Percentiles rank a stretch among this genome's conserved stretches.
Conservation (phyloP, 305 asterid species). For the Stenogyne calaminthoides region DNA sequence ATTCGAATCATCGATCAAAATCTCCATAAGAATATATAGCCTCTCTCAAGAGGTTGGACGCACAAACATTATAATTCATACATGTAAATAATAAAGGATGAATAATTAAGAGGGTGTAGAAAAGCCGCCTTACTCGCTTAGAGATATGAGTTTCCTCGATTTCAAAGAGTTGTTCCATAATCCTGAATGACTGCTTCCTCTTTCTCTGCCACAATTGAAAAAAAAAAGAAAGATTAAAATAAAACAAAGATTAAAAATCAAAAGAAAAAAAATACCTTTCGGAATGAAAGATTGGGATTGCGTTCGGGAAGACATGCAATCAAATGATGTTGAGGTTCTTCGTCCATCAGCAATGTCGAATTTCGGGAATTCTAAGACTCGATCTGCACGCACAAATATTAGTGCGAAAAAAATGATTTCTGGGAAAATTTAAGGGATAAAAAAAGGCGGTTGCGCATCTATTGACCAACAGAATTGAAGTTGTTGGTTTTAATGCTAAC, state of each 20-base stretch:
- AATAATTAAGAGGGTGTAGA: neutral
- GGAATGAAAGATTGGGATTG: neutral
- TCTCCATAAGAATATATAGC: neutral
- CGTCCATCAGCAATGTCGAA: neutral
- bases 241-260: too few species aligned
- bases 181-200: conserved; percentile 24
- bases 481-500: neutral
- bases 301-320: conserved; percentile 6
- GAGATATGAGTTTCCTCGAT: conserved; percentile 2
- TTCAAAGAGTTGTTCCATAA: conserved; percentile 18
- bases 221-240: neutral
- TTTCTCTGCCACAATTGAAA: conserved; percentile 5
- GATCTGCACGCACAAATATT: neutral
- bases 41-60: too few species aligned
- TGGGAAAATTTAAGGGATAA: neutral
- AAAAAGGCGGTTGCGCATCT: neutral
- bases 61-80: neutral
- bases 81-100: neutral
- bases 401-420: neutral
- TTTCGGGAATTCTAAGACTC: neutral
- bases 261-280: neutral
- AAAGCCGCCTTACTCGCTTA: conserved; percentile 20
- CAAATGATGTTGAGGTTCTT: neutral
- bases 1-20: neutral
- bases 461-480: neutral